Evolutionary conservation across 345 rosid species (phyloP).

Genomic region (Eucalyptus cloeziana): DNA sequence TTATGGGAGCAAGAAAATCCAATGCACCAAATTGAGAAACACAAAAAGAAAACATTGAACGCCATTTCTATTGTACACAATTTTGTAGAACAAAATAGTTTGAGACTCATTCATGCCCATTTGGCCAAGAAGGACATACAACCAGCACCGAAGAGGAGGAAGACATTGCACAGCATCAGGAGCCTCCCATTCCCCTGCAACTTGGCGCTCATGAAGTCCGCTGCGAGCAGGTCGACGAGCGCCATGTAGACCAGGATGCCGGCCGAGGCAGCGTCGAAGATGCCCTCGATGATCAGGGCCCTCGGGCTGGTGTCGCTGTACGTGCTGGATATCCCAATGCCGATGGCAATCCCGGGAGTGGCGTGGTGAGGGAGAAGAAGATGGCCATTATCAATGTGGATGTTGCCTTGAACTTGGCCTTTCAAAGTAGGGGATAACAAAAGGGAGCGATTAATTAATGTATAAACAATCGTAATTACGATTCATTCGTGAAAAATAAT

Average conservation of each 20-base stretch:
- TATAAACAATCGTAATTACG: not conserved
- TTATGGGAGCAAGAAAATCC: not conserved
- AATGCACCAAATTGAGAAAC: not conserved
- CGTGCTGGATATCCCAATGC: conserved; percentile 26
- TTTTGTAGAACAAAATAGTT: not conserved
- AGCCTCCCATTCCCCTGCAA: not conserved
- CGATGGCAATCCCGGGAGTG: conserved; percentile 50
- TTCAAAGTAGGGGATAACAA: not conserved
- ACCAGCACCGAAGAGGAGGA: not conserved
- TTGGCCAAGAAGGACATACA: not conserved
- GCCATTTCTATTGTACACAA: not conserved
- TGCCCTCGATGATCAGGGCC: conserved; percentile 41
- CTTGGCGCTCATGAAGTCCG: not conserved
- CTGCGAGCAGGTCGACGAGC: not conserved
- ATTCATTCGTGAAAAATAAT: not conserved
- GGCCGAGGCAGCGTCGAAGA: conserved; percentile 47
- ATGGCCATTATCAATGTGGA: conserved; percentile 25
- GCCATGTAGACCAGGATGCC: conserved; percentile 52
- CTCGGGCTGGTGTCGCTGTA: conserved; percentile 42
- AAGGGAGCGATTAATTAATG: not conserved
- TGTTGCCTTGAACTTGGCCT: not conserved
- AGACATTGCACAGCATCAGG: not conserved
- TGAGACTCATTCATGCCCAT: not conserved
- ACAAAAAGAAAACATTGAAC: not conserved
- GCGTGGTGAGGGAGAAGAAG: conserved; percentile 52